Percentiles rank a stretch among this genome's conserved stretches.
Conservation (phyloP, 2,329 filamentous ascomycete genomes). For the Aspergillus carbonarius region DNA sequence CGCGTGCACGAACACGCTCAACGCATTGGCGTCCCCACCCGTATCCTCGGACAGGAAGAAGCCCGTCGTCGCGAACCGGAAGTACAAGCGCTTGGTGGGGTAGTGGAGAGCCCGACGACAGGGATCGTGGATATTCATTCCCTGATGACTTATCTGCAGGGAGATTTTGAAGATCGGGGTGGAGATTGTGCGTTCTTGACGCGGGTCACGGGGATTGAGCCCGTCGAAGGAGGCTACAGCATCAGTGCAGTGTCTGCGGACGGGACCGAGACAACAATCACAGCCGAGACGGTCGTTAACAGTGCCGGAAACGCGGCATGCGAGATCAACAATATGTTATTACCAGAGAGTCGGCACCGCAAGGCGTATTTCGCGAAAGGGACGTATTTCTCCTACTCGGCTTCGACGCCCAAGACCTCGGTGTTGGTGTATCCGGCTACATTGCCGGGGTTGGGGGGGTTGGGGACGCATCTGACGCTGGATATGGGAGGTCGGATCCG, state of each 20-base stretch:
- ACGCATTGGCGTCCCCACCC: slow-evolving; percentile 64
- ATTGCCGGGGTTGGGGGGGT: slow-evolving; percentile 75
- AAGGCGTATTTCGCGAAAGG: slow-evolving; percentile 85
- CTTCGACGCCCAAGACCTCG: slow-evolving; percentile 62
- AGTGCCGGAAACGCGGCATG: slow-evolving; percentile 79
- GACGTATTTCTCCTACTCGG: slow-evolving; percentile 84
- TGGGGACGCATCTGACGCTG: slow-evolving; percentile 91
- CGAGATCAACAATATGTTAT: slow-evolving; percentile 76
- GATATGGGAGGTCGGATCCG: slow-evolving; percentile 81
- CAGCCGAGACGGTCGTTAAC: slow-evolving; percentile 76
- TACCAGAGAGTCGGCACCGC: slow-evolving; percentile 52
- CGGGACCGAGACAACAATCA: slow-evolving; percentile 56
- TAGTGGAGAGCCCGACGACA: slow-evolving; percentile 80
- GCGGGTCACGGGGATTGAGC: slow-evolving; percentile 60
- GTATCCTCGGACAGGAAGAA: slow-evolving; percentile 66
- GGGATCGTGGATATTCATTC: slow-evolving; percentile 88
- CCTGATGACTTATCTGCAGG: slow-evolving; percentile 78
- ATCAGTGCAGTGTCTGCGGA: slow-evolving; percentile 53
- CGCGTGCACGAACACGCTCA: slow-evolving; percentile 56
- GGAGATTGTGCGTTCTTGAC: slow-evolving; percentile 72
- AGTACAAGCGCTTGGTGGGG: slow-evolving; percentile 68
- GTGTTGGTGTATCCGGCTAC: slow-evolving; percentile 88
- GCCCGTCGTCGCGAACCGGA: slow-evolving; percentile 67
- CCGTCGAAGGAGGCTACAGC: slow-evolving; percentile 66
- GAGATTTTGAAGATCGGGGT: slow-evolving; percentile 72